Conservation (phyloP, 2,329 filamentous ascomycete species). For the Alternaria atra region DNA sequence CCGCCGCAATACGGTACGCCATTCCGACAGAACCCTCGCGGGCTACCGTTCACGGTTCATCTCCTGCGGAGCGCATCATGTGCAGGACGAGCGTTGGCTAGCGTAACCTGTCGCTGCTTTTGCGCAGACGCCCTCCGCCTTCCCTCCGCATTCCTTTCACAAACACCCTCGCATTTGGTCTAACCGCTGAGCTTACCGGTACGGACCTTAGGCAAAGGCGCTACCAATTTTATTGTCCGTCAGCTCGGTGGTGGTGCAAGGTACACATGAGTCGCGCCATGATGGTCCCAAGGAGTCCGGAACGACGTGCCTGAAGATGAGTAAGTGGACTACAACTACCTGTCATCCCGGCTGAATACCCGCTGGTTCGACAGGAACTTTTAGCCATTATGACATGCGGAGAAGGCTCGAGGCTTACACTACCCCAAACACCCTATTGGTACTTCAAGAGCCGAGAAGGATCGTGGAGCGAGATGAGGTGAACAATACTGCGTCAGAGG, state of each 20-base stretch:
- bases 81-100: slow-evolving; percentile 28
- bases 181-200: slow-evolving; percentile 34
- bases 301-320: slow-evolving; percentile 42
- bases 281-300: slow-evolving; percentile 30
- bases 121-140: slow-evolving; percentile 14
- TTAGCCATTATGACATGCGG: slow-evolving; percentile 17
- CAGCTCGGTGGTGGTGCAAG: slow-evolving; percentile 29
- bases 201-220: slow-evolving; percentile 29
- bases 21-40: slow-evolving; percentile 22
- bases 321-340: slow-evolving; percentile 19
- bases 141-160: slow-evolving; percentile 15
- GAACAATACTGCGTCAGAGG: slow-evolving; percentile 23
- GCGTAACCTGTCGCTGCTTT: slow-evolving; percentile 32
- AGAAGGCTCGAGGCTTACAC: slow-evolving; percentile 15
- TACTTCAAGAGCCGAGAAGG: slow-evolving; percentile 24
- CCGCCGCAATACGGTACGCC: slow-evolving; percentile 28
- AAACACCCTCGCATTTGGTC: slow-evolving; percentile 18
- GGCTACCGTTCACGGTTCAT: slow-evolving; percentile 26
- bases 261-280: slow-evolving; percentile 11
- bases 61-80: slow-evolving; percentile 26
- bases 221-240: slow-evolving; percentile 34
- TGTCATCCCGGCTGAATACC: slow-evolving; percentile 25
- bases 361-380: slow-evolving; percentile 35
- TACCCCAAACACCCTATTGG: slow-evolving; percentile 18
- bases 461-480: slow-evolving; percentile 24